Evolutionary conservation across 352 stramenopile genomes (phyloP).

Genomic region (Globisporangium heterothallicum): DNA sequence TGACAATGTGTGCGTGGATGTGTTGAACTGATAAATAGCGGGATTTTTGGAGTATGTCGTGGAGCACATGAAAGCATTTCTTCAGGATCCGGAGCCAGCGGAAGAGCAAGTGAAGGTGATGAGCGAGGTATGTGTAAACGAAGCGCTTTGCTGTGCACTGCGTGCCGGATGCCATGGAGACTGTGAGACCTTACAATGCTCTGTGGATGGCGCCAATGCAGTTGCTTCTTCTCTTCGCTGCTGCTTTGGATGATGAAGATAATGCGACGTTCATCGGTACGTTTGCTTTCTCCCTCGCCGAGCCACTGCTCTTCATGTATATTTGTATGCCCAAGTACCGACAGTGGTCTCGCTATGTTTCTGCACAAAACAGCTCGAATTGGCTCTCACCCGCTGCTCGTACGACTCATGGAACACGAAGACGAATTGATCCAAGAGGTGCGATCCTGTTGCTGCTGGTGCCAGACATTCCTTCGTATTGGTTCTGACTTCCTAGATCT

Average conservation of each 20-base stretch:
- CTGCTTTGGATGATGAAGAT: conserved; percentile 69
- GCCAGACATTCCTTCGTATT: not conserved
- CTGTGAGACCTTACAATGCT: too few relatives aligned
- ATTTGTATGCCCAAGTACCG: too few relatives aligned
- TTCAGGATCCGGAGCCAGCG: conserved; percentile 16
- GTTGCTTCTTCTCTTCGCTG: conserved; percentile 42
- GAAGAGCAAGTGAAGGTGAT: conserved; percentile 32
- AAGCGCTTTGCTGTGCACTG: too few relatives aligned
- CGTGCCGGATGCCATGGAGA: too few relatives aligned
- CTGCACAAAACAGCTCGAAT: conserved; percentile 36
- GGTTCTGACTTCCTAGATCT: not conserved
- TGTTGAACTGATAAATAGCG: conserved; percentile 23
- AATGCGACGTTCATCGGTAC: conserved; percentile 73
- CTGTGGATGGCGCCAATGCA: conserved; percentile 13
- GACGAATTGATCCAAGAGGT: conserved; percentile 74
- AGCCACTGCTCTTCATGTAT: too few relatives aligned
- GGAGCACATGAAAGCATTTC: conserved; percentile 42
- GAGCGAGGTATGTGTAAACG: conserved; percentile 43
- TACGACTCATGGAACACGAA: conserved; percentile 78
- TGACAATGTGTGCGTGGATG: too few relatives aligned
- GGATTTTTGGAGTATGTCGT: conserved; percentile 57
- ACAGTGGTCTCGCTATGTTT: not conserved
- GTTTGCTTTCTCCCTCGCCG: conserved; percentile 6
- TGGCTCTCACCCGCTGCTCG: conserved; percentile 54
- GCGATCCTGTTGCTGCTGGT: not conserved